These are phyloP conservation scores for Phytophthora chlamydospora DNA, from an alignment of 352 stramenopile species.

Conservation along the genomic window DNA sequence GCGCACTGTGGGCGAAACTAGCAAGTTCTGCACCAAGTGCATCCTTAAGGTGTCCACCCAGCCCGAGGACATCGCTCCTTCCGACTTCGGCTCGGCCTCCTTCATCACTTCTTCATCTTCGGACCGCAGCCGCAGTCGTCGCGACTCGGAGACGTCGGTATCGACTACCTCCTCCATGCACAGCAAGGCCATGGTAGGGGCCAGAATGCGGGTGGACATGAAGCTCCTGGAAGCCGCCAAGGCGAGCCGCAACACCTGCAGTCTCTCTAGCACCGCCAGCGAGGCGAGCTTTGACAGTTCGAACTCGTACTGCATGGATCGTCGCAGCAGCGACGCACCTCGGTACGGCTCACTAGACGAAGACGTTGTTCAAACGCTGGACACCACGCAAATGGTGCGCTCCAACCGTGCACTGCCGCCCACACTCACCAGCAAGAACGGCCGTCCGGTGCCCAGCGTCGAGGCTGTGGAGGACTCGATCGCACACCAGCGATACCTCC, in stretches of 20 bases:
- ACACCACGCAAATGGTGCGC: slow-evolving; percentile 46
- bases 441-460: slow-evolving; percentile 27
- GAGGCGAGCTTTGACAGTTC: slow-evolving; percentile 53
- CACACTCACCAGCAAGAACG: slow-evolving; percentile 14
- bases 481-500: slow-evolving; percentile 63
- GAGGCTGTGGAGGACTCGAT: slow-evolving; percentile 67
- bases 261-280: slow-evolving; percentile 46
- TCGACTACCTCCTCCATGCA: slow-evolving; percentile 36
- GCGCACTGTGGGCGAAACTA: slow-evolving; percentile 49
- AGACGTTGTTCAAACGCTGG: slow-evolving; percentile 45
- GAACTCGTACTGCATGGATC: slow-evolving; percentile 39
- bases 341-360: slow-evolving; percentile 44
- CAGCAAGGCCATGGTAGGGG: slow-evolving; percentile 14
- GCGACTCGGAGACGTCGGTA: slow-evolving; percentile 32
- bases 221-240: slow-evolving; percentile 46
- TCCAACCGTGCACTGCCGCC: slow-evolving; percentile 14
- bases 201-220: slow-evolving; percentile 46
- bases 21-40: slow-evolving; percentile 81
- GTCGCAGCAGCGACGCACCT: slow-evolving; percentile 32
- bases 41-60: slow-evolving; percentile 60
- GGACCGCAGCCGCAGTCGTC: slow-evolving; percentile 24
- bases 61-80: slow-evolving; percentile 33
- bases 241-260: slow-evolving; percentile 36
- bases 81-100: slow-evolving; percentile 35
- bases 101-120: slow-evolving; percentile 41